A percentile compares a stretch with the other conserved stretches of the same genome.
Evolutionary conservation across 2,329 filamentous ascomycete species (phyloP).

Genomic region (Arthrobotrys sinensis): DNA sequence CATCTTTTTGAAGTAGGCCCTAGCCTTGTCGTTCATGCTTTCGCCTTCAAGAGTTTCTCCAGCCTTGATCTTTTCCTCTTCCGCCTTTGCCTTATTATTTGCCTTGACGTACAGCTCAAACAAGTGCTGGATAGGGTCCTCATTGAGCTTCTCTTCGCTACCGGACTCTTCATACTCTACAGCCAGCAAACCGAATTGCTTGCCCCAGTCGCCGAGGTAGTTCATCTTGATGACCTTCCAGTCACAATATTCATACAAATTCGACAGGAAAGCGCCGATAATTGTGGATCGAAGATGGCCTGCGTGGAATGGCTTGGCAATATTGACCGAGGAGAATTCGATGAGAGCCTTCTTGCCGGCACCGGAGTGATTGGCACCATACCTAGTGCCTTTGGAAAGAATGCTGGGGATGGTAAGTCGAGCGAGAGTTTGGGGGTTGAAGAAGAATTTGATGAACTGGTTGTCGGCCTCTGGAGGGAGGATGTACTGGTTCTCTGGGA

Average conservation of each 20-base stretch:
- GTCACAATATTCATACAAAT: conserved; percentile 78
- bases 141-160: conserved; percentile 78
- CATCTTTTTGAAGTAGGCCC: conserved; percentile 80
- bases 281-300: conserved; percentile 83
- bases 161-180: conserved; percentile 83
- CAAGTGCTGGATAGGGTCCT: conserved; percentile 85
- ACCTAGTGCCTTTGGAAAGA: conserved; percentile 74
- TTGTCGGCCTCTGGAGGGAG: conserved; percentile 78
- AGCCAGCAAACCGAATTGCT: conserved; percentile 79
- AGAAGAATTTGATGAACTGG: conserved; percentile 84
- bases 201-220: conserved; percentile 85
- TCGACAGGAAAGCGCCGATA: conserved; percentile 80
- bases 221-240: conserved; percentile 82
- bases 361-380: conserved; percentile 77
- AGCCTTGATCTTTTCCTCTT: conserved; percentile 69
- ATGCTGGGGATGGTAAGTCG: conserved; percentile 79
- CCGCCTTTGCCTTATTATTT: conserved; percentile 73
- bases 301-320: conserved; percentile 85
- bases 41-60: conserved; percentile 54
- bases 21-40: conserved; percentile 78
- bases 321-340: conserved; percentile 89
- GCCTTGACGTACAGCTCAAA: conserved; percentile 87
- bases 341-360: conserved; percentile 78
- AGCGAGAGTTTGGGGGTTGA: conserved; percentile 78
- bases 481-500: conserved; percentile 81